A percentile compares a stretch with the other conserved stretches of the same genome.
Evolutionary conservation across 2,329 filamentous ascomycete species (phyloP).

Genomic region (Rugonectria rugulosa): DNA sequence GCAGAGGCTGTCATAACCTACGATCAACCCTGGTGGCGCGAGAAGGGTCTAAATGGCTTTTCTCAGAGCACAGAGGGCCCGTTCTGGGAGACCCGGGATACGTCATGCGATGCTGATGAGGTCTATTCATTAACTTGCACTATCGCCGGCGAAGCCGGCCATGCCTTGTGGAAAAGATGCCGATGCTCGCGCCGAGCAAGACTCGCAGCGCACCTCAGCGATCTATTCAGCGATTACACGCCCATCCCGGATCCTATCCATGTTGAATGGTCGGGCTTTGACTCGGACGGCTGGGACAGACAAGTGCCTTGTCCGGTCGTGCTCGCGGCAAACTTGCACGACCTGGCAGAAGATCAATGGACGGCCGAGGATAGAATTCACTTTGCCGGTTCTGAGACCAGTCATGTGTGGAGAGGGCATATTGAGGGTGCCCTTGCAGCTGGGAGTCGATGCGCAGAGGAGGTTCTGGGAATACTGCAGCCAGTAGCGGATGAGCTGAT

Average conservation of each 20-base stretch:
- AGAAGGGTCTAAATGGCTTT: constrained; percentile 27
- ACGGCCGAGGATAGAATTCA: constrained; percentile 26
- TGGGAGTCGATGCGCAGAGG: constrained; percentile 26
- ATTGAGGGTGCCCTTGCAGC: constrained; percentile 33
- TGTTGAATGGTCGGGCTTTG: constrained; percentile 15
- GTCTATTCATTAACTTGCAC: constrained; percentile 28
- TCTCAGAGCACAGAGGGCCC: constrained; percentile 26
- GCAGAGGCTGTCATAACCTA: constrained; percentile 25
- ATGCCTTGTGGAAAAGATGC: constrained; percentile 22
- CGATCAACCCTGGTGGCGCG: constrained; percentile 34
- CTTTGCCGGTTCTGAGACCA: constrained; percentile 32
- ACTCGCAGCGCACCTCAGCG: constrained; percentile 3
- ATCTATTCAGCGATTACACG: constrained; percentile 6
- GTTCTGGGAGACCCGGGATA: constrained; percentile 25
- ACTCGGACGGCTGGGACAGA: background rate
- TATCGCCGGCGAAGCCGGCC: constrained; percentile 26
- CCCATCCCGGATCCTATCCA: constrained; percentile 21
- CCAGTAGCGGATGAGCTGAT: constrained; percentile 11
- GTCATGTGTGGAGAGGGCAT: constrained; percentile 32
- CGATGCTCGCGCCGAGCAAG: constrained; percentile 12
- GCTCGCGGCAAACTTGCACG: constrained; percentile 12
- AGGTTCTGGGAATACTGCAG: constrained; percentile 14
- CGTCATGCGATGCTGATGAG: constrained; percentile 20
- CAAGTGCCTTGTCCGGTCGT: constrained; percentile 23
- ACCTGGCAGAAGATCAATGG: constrained; percentile 29